Conservation (phyloP, 106 monocot genomes). For the Amphibolis antarctica region DNA sequence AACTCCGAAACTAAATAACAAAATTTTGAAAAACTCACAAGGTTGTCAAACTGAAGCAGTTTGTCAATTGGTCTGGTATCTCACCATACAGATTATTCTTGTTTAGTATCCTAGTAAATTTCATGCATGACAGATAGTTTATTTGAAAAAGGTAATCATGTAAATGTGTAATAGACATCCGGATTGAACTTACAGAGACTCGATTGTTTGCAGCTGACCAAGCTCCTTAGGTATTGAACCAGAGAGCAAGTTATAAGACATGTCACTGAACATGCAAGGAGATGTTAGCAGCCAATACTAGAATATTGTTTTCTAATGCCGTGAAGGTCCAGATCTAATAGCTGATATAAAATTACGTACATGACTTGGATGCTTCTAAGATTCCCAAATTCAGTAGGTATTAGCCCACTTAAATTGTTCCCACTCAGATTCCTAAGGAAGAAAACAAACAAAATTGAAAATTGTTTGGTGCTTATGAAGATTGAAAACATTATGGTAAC, state of each 20-base stretch:
- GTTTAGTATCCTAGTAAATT: conserved; percentile 58
- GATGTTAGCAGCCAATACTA: not conserved
- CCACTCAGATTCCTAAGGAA: conserved; percentile 66
- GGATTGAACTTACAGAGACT: conserved; percentile 44
- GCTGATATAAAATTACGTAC: conserved; percentile 23
- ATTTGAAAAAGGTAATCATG: not conserved
- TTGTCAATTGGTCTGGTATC: conserved; percentile 65
- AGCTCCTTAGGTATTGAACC: conserved; percentile 79
- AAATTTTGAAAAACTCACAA: conserved; percentile 34
- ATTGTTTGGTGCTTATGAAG: not conserved
- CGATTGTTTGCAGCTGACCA: conserved; percentile 73
- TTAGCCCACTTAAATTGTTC: conserved; percentile 43
- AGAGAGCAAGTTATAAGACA: conserved; percentile 73
- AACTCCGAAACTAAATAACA: not conserved
- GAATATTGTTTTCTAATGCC: not conserved
- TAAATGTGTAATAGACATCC: not conserved
- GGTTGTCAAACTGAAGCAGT: conserved; percentile 76
- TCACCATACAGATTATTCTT: conserved; percentile 73
- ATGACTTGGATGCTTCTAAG: conserved; percentile 92
- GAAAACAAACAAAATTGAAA: not conserved
- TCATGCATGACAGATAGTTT: not conserved
- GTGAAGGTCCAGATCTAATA: not conserved
- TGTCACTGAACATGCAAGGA: conserved; percentile 35
- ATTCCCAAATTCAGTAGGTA: conserved; percentile 85
- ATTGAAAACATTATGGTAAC: not conserved